Base-by-base conservation (phyloP, 2,329 filamentous ascomycete genomes). In the Ceratocystiopsis brevicomis region DNA sequence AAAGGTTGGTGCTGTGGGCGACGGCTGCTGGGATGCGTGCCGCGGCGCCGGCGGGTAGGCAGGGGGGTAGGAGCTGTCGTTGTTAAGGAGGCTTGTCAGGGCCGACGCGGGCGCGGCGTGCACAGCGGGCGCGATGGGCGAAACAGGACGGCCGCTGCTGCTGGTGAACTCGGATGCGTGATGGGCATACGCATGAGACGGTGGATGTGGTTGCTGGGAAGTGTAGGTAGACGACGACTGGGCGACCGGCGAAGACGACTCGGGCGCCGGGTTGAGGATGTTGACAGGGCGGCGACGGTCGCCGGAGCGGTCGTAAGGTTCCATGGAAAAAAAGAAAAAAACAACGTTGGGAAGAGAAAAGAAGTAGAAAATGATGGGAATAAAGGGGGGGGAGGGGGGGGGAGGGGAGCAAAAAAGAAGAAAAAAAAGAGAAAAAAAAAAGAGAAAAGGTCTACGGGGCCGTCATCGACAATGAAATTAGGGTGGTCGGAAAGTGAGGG, bases 201-300 rank as follows among this genome's bases (percentile, higher is more conserved):
- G 49, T 47, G 32, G 4, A 3, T 47, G 49, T 47, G 32, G 4
- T 14, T 47, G 48, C 16, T 41, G 43, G 25, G 38, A 37, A 11
- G 41, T 16, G 34, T 45, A 45, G 36, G 37, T 6, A 19, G 34
- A 33, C 34, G 44, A 19, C 1, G 41, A 11, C 13, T n/a, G 25
- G 34, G 40, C 18, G 19, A 38, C 3, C 4, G 34, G 3, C 18
- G 47, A 9, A 3, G 37, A 13, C 9, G 41, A 43, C 44, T 38
- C 49, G 37, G 41, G 50, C 51, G 46, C 56, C 44, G 44, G 53
- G 45, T 44, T 56, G 53, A 54, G 47, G 60, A 59, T 53, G 61
- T 64, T 55, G 51, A 66, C 63, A 56, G 70, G 65, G 62, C 64
- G 66, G 51, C 60, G 58, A 41, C 60, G 60, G 37, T 53, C 50